phyloP scores from a whole-genome alignment of 2,329 filamentous ascomycete genomes.

The Sporothrix protearum region DNA sequence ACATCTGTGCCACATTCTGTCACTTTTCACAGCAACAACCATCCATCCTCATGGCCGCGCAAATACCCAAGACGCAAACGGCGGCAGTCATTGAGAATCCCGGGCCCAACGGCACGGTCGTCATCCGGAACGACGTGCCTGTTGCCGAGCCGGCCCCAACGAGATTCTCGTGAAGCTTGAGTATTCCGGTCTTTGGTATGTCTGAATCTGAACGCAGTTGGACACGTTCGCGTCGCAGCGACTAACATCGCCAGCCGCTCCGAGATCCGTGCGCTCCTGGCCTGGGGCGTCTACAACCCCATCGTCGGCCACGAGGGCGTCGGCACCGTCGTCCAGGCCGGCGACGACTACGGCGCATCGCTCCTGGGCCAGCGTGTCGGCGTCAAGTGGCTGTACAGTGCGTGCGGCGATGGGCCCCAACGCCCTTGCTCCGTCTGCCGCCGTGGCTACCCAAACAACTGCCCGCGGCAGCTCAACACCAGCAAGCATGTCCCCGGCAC shows the following conservation, averaged over 20 bases:
- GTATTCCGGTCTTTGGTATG: constrained; percentile 7
- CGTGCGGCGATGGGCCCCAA: constrained; percentile 8
- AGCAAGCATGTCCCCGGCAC: constrained; percentile 13
- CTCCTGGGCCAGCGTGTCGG: neutral
- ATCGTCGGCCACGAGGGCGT: constrained; percentile 16
- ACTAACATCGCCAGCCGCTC: neutral
- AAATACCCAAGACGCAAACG: constrained; percentile 1
- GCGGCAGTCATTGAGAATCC: constrained; percentile 16
- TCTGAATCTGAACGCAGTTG: too few relatives aligned
- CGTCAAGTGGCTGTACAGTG: constrained; percentile 13
- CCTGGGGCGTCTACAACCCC: constrained; percentile 5
- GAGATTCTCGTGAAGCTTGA: constrained; percentile 15
- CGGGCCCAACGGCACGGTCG: neutral
- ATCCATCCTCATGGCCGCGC: neutral
- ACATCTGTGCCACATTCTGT: neutral
- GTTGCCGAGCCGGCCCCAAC: constrained; percentile 1
- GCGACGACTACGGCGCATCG: neutral
- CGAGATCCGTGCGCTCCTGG: neutral
- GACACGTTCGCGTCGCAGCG: too few relatives aligned
- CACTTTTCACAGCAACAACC: neutral
- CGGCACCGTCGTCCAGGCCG: constrained; percentile 8
- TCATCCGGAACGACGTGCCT: neutral
- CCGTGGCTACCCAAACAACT: constrained; percentile 15
- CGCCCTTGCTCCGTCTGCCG: neutral
- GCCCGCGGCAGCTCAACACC: constrained; percentile 8